Conservation (phyloP, 2,329 filamentous ascomycete species). For the Aureobasidium sp. region DNA sequence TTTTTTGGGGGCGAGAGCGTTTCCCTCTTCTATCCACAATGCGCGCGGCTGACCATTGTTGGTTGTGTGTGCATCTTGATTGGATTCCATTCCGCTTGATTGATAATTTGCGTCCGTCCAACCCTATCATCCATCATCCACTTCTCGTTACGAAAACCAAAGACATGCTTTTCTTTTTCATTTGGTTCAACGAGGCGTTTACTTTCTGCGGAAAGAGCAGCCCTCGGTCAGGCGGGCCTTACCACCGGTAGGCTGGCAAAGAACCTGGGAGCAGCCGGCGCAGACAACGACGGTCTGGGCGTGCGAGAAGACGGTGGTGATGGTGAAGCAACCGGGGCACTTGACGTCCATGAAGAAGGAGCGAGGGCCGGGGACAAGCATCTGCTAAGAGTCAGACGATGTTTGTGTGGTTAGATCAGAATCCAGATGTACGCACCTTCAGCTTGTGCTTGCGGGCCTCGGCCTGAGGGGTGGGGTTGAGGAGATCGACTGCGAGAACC, state of each 20-base stretch:
- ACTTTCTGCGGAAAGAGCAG: constrained; percentile 99
- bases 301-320: constrained; percentile 99
- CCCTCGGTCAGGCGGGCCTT: constrained; percentile 99
- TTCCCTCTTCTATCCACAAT: constrained; percentile 23
- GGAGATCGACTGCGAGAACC: constrained; percentile 99
- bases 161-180: constrained; percentile 14
- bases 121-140: constrained; percentile 8
- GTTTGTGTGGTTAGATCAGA: background rate
- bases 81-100: constrained; percentile 16
- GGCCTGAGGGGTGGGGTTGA: constrained; percentile 95
- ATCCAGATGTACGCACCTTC: constrained; percentile 62
- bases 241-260: constrained; percentile 98
- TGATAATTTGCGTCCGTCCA: constrained; percentile 18
- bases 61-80: constrained; percentile 15
- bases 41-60: constrained; percentile 15
- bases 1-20: constrained; percentile 16
- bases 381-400: constrained; percentile 20
- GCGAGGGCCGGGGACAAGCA: constrained; percentile 86
- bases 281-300: constrained; percentile 99
- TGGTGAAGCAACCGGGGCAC: constrained; percentile 99
- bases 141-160: constrained; percentile 16
- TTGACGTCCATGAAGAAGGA: constrained; percentile 99
- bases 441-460: constrained; percentile 99
- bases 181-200: constrained; percentile 46
- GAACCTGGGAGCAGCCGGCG: constrained; percentile 97